Percentiles rank a stretch among this genome's conserved stretches.
Evolutionary conservation across 2,329 filamentous ascomycete species (phyloP).

Genomic region (Penicillium sp.): DNA sequence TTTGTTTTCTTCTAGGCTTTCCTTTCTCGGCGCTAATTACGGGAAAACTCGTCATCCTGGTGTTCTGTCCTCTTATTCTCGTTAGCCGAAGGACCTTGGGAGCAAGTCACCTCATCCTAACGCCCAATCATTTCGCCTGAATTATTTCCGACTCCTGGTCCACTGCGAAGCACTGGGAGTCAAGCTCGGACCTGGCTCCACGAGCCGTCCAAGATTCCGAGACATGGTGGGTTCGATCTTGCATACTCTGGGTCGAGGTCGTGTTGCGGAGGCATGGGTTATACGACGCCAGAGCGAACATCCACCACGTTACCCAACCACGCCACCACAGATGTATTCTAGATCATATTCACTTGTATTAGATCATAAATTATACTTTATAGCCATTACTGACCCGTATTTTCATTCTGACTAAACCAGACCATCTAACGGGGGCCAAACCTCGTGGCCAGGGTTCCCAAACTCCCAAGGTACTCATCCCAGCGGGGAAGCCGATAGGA

Average conservation of each 20-base stretch:
- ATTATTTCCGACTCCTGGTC: background rate
- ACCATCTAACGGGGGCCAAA: slow-evolving; percentile 10
- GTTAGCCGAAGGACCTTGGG: slow-evolving; percentile 24
- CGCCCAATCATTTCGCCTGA: slow-evolving; percentile 12
- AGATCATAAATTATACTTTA: background rate
- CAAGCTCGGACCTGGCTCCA: slow-evolving; percentile 2
- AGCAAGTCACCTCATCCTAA: slow-evolving; percentile 4
- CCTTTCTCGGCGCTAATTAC: background rate
- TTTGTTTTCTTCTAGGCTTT: background rate
- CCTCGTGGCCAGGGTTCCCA: background rate
- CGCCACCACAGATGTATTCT: background rate
- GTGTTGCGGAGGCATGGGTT: background rate
- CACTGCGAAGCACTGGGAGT: slow-evolving; percentile 1
- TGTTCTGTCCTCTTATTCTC: slow-evolving; percentile 6
- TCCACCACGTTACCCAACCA: background rate
- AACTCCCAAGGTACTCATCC: slow-evolving; percentile 18
- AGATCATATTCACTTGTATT: background rate
- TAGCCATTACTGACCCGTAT: background rate
- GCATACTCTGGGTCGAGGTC: background rate
- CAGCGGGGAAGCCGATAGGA: slow-evolving; percentile 10
- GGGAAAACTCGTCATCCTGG: background rate
- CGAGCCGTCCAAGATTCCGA: background rate
- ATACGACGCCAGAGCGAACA: background rate
- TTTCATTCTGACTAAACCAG: background rate
- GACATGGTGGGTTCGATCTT: background rate